Evolutionary conservation across 2,329 filamentous ascomycete genomes (phyloP).

Genomic region (Calonectria henricotiae): DNA sequence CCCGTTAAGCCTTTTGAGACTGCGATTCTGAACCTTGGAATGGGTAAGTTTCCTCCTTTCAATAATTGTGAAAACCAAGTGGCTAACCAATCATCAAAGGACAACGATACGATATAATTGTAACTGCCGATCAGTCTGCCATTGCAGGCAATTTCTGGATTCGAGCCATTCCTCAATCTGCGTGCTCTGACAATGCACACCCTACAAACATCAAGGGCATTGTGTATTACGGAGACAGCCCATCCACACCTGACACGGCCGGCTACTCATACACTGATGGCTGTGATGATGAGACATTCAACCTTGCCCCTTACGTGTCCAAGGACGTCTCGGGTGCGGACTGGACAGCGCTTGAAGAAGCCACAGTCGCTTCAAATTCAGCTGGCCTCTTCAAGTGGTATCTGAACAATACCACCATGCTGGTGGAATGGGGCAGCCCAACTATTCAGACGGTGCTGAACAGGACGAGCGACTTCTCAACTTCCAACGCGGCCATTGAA

Average conservation of each 20-base stretch:
- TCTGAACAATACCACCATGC: constrained; percentile 10
- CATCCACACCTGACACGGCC: not conserved
- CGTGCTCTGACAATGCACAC: constrained; percentile 15
- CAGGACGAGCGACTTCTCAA: not conserved
- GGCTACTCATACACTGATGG: constrained; percentile 5
- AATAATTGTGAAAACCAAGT: too few relatives aligned
- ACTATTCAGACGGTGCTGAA: not conserved
- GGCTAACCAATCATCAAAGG: not conserved
- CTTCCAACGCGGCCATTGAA: not conserved
- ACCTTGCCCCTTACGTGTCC: not conserved
- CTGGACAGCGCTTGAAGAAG: not conserved
- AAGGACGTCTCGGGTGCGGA: not conserved
- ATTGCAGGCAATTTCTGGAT: constrained; percentile 8
- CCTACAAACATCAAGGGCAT: constrained; percentile 11
- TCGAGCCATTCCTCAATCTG: constrained; percentile 1
- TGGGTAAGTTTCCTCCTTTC: not conserved
- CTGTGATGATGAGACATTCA: constrained; percentile 16
- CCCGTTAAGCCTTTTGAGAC: constrained; percentile 72
- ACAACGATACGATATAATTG: constrained; percentile 24
- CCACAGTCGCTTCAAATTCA: not conserved
- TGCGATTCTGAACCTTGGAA: not conserved
- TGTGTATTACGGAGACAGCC: constrained; percentile 2
- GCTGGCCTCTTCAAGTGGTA: constrained; percentile 18
- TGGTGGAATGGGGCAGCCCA: not conserved
- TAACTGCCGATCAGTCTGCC: constrained; percentile 2